These are phyloP conservation scores for Arxiozyma telluris DNA, from an alignment of 1,139 yeast genomes.

Conservation along the genomic window DNA sequence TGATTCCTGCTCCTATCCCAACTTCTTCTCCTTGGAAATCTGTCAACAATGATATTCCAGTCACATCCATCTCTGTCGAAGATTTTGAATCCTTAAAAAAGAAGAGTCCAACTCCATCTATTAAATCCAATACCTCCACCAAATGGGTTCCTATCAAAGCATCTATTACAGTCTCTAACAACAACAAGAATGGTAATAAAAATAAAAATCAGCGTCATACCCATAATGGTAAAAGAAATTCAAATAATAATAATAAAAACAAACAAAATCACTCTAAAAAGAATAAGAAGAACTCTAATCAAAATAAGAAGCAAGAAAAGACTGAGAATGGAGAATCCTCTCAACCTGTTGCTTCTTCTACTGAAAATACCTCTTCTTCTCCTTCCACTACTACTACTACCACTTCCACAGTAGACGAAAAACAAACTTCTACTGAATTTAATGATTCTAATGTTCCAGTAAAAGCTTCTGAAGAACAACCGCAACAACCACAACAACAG, in stretches of 20 bases:
- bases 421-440: background rate
- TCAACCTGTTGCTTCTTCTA: background rate
- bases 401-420: background rate
- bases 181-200: constrained; percentile 20
- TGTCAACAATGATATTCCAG: constrained; percentile 24
- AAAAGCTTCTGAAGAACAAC: background rate
- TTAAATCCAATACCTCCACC: constrained; percentile 56
- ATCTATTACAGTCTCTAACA: constrained; percentile 43
- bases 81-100: constrained; percentile 37
- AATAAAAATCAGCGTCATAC: constrained; percentile 12
- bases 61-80: constrained; percentile 29
- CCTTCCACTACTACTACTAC: background rate
- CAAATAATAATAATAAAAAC: constrained; percentile 1
- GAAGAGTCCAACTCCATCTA: constrained; percentile 31
- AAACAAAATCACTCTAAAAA: constrained; percentile 7
- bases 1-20: constrained; percentile 77
- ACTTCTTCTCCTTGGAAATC: constrained; percentile 62
- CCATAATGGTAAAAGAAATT: constrained; percentile 7
- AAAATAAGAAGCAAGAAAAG: constrained; percentile 7
- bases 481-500: background rate
- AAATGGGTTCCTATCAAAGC: constrained; percentile 90
- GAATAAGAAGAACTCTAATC: constrained; percentile 11
- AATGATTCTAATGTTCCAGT: background rate
- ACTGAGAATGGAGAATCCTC: background rate
- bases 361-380: background rate